Evolutionary conservation across 2,329 filamentous ascomycete genomes (phyloP), one percentile per base, ranked within the genome.

Genomic region (Epichloe sylvatica): DNA sequence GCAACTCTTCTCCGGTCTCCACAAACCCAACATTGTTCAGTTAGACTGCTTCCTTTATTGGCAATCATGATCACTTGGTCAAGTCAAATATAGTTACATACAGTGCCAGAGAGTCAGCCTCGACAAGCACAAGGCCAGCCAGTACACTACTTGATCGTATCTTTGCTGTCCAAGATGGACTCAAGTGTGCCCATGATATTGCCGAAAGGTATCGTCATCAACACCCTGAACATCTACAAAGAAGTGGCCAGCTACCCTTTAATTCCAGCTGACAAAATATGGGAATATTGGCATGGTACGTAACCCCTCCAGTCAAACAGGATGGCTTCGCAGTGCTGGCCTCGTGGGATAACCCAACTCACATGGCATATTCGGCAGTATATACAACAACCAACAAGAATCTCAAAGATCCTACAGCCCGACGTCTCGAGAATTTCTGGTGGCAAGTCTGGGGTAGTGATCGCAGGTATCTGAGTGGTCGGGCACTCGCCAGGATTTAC

Each of bases 381-480:
- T 82, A 81, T 56, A 78, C 78, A 11, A 78, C 72, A 33, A 81
- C 76, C 15, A 74, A 75, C 53, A 74, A 76, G 57, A 72, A 72
- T 55, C 69, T 81, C 34, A 69, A 73, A 52, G 78, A 82, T 56
- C 78, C 78, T n/a, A 81, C 77, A 3, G 77, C 78, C 30, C 74
- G 74, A 51, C 76, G 79, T 17, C 64, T 81, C 19, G 78, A 82
- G 59, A 78, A 81, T 57, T 80, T 81, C 55, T 83, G 78, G 78
- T 81, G 77, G 74, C 78, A 81, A 57, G 76, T 82, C 49, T 77
- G 77, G 71, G 77, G 78, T 35, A 81, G 79, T 55, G 67, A 79
- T 54, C 68, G 73, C 30, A 70, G 73, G 35, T 60, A 70, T 48
- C 66, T 81, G 45, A 73, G 75, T 44, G 78, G 75, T 38, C 67